Evolutionary conservation across 1,284 basidiomycete species (phyloP).

Genomic region (Cryptococcus wingfieldii): DNA sequence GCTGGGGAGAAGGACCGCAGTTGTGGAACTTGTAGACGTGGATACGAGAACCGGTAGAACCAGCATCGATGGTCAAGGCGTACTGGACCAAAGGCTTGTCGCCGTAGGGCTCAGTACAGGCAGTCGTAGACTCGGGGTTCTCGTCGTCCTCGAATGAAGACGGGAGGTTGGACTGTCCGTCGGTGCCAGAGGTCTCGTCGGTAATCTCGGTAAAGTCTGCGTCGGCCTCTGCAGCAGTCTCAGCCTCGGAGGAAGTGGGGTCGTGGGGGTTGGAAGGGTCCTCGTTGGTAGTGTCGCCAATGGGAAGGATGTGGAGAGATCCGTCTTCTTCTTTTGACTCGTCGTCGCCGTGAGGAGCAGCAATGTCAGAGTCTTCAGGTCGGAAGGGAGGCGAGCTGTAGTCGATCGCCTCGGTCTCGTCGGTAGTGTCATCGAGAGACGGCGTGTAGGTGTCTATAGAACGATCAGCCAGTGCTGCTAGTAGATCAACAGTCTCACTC

Average conservation of each 20-base stretch:
- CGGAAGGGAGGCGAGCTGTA: conserved; percentile 43
- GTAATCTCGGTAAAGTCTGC: conserved; percentile 36
- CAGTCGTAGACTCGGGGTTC: conserved; percentile 37
- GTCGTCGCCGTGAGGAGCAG: conserved; percentile 18
- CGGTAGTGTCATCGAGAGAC: conserved; percentile 14
- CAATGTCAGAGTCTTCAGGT: conserved; percentile 26
- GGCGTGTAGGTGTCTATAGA: conserved; percentile 37
- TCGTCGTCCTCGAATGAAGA: conserved; percentile 46
- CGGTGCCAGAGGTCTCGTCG: conserved; percentile 21
- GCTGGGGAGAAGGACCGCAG: conserved; percentile 69
- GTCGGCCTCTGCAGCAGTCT: conserved; percentile 21
- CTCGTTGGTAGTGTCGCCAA: conserved; percentile 14
- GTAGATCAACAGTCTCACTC: conserved; percentile 6
- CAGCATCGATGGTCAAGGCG: conserved; percentile 96
- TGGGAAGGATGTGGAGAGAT: conserved; percentile 27
- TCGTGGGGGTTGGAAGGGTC: conserved; percentile 22
- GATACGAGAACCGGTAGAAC: conserved; percentile 93
- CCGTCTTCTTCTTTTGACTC: conserved; percentile 23
- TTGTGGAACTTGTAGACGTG: conserved; percentile 98
- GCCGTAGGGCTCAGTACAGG: conserved; percentile 60
- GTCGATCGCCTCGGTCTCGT: conserved; percentile 26
- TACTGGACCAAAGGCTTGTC: conserved; percentile 69
- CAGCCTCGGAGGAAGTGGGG: conserved; percentile 22
- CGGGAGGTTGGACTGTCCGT: conserved; percentile 19
- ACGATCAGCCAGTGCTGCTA: conserved; percentile 4